Conservation (phyloP, 1,139 yeast genomes). For the Waltiozyma solani region DNA sequence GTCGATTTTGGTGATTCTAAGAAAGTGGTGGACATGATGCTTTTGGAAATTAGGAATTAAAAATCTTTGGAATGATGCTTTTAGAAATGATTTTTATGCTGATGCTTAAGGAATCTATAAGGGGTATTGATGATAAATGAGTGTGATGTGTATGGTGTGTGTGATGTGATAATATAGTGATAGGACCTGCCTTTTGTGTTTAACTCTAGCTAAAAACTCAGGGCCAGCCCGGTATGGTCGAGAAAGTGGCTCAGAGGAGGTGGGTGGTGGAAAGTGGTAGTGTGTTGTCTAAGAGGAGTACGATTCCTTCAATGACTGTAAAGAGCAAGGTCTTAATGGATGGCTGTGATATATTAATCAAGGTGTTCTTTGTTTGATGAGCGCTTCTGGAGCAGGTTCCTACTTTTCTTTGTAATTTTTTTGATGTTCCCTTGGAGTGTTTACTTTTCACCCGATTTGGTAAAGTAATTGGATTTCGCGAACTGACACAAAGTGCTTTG, state of each 20-base stretch:
- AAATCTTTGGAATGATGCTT: too few relatives aligned
- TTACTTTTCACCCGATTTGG: conserved; percentile 2
- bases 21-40: conserved; percentile 7
- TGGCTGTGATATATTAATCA: background rate
- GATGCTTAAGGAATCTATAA: too few relatives aligned
- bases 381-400: background rate
- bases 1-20: conserved; percentile 10
- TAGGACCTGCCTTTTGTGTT: conserved; percentile 12
- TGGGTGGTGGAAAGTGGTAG: background rate
- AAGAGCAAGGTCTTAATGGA: background rate
- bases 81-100: too few relatives aligned
- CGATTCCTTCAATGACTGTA: too few relatives aligned
- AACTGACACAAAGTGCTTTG: too few relatives aligned
- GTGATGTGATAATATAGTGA: background rate
- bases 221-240: conserved; percentile 18
- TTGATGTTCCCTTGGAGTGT: background rate
- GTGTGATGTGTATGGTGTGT: background rate
- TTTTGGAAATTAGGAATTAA: too few relatives aligned
- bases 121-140: too few relatives aligned
- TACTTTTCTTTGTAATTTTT: background rate
- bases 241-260: background rate
- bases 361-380: background rate
- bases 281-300: too few relatives aligned
- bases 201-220: conserved; percentile 5
- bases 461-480: conserved; percentile 1